Evolutionary conservation across 768 basidiomycete genomes (phyloP).

Genomic region (Hygrocybe punicea): DNA sequence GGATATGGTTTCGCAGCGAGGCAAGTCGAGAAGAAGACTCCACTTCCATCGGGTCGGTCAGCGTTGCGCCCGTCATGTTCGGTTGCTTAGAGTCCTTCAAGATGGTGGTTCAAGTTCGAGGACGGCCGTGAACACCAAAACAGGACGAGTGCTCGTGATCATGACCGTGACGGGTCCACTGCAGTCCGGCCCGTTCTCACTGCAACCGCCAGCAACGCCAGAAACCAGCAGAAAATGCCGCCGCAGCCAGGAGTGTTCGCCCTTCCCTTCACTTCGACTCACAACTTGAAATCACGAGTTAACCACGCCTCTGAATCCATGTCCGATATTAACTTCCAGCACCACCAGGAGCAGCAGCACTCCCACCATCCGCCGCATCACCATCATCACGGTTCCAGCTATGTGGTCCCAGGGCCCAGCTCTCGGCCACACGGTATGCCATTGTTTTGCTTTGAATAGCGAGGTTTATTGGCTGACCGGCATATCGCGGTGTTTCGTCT

Average conservation of each 20-base stretch:
- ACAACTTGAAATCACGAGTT: slow-evolving; percentile 20
- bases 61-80: too few species aligned
- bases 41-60: background rate
- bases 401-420: slow-evolving; percentile 37
- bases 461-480: too few species aligned
- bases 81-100: too few species aligned
- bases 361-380: slow-evolving; percentile 18
- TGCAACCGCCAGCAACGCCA: too few species aligned
- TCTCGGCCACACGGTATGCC: slow-evolving; percentile 42
- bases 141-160: too few species aligned
- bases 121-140: background rate
- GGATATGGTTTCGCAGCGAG: slow-evolving; percentile 42
- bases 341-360: slow-evolving; percentile 39
- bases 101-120: too few species aligned
- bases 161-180: too few species aligned
- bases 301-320: slow-evolving; percentile 33
- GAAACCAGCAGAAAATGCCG: slow-evolving; percentile 44
- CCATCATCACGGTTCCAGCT: background rate
- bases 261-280: slow-evolving; percentile 50
- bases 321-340: slow-evolving; percentile 29
- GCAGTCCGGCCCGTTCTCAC: too few species aligned
- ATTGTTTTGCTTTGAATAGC: too few species aligned
- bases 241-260: slow-evolving; percentile 70
- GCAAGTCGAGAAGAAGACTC: slow-evolving; percentile 4
- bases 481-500: too few species aligned